Base-by-base conservation (phyloP, 306 rosid species). In the Erythrophleum fordii region DNA sequence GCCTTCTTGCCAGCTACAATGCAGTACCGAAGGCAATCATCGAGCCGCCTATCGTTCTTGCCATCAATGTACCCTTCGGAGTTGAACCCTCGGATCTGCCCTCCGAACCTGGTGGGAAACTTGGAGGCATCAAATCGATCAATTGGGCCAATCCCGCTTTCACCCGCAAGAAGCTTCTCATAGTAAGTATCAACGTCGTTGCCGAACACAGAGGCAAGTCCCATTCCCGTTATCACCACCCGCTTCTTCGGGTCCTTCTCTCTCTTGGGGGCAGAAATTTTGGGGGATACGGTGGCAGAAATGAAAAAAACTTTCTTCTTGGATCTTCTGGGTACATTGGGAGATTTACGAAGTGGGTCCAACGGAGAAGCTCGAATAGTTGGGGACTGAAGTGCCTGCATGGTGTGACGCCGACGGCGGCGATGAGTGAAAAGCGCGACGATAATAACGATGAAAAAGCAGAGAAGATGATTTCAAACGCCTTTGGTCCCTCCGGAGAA, bases 191-290 rank as follows among this genome's bases (percentile, higher is more conserved):
- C 94, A 18, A 93, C 88, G 10, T 91, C 89, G 76, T 92, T 93
- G 0, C 99, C 99, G 65, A 93, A 93, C 5, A 95, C 99, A 17
- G 99, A 92, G 4, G 92, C 97, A 3, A 91, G 88, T 0, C 98
- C 98, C 94, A 83, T 89, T 4, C 99, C 98, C 8, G 99, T 96
- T 23, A 96, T 87, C 35, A 96, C 99, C 1, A 96, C 97, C 26
- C 98, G 94, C 88, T 96, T 93, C 90, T 92, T 96, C 0, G 99
- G 99, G 60, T 93, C 96, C 81, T 79, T 90, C 87, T 95, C 90
- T 23, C 97, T 85, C 79, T 89, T 89, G 0, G 98, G 99, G 0
- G 97, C 88, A 58, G 97, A 81, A 10, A 83, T 77, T 12, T 80
- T 71, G 4, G 92, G 75, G 8, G 85, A 31, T 0, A 74, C 69